Evolutionary conservation across 2,329 filamentous ascomycete species (phyloP).

Genomic region (Pyrenophora teres): DNA sequence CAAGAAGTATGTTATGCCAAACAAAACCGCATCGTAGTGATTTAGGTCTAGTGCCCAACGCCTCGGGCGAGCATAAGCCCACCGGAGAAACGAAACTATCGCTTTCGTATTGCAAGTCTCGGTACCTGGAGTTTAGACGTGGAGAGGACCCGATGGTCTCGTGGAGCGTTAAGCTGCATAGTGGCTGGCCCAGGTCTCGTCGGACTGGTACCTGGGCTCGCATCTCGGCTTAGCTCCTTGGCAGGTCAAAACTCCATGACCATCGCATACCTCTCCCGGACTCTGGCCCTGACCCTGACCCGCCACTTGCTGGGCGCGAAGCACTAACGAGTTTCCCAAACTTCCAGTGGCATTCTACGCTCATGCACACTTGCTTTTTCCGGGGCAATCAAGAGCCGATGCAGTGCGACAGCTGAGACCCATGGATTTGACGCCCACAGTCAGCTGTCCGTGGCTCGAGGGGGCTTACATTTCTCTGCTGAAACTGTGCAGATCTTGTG

Average conservation of each 20-base stretch:
- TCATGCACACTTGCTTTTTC: too few relatives aligned
- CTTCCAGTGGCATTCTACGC: not conserved
- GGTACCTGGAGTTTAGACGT: not conserved
- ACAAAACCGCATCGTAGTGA: too few relatives aligned
- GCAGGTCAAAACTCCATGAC: slow-evolving; percentile 6
- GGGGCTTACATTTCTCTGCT: too few relatives aligned
- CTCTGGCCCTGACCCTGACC: not conserved
- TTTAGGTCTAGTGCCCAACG: too few relatives aligned
- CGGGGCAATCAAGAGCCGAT: too few relatives aligned
- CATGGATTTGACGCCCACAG: too few relatives aligned
- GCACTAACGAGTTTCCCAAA: not conserved
- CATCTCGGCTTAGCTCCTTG: slow-evolving; percentile 4
- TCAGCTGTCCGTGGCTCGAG: too few relatives aligned
- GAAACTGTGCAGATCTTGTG: too few relatives aligned
- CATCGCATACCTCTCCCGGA: slow-evolving; percentile 1
- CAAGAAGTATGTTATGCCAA: too few relatives aligned
- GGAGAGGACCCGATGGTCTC: not conserved
- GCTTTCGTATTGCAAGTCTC: not conserved
- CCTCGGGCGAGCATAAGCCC: not conserved
- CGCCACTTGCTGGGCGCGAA: not conserved
- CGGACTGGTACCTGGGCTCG: not conserved
- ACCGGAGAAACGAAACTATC: not conserved
- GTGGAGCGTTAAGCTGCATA: slow-evolving; percentile 5
- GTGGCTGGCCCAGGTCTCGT: slow-evolving; percentile 5
- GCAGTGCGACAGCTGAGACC: too few relatives aligned